phyloP scores from a whole-genome alignment of 305 asterid genomes.

The Fraxinus velutina region DNA sequence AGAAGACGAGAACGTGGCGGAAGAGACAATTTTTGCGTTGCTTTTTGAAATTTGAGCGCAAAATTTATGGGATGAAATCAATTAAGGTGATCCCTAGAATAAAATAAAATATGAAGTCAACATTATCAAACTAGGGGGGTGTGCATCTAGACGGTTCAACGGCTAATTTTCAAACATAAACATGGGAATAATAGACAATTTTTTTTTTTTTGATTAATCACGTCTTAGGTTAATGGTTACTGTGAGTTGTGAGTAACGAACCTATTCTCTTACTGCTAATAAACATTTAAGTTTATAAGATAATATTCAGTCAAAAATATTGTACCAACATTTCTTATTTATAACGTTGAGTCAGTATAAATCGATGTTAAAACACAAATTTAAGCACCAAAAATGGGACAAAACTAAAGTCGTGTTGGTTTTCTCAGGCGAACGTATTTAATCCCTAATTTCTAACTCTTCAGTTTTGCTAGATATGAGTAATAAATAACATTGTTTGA shows the following conservation, averaged over 20 bases:
- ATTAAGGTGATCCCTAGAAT: neutral
- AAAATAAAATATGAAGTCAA: neutral
- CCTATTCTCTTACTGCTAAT: too few species aligned
- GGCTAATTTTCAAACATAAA: neutral
- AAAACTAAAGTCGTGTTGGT: neutral
- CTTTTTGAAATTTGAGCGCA: conserved; percentile 25
- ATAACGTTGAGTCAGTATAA: too few species aligned
- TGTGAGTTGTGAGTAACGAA: too few species aligned
- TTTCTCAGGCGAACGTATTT: too few species aligned
- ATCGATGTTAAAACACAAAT: too few species aligned
- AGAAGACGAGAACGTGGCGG: conserved; percentile 19
- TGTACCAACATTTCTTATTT: too few species aligned
- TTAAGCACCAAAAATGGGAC: neutral
- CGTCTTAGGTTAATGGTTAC: too few species aligned
- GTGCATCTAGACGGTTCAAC: neutral
- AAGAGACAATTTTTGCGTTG: conserved; percentile 13
- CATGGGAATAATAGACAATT: too few species aligned
- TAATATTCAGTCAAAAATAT: too few species aligned
- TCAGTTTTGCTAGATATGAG: neutral
- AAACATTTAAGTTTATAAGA: too few species aligned
- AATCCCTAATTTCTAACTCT: neutral
- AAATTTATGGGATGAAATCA: conserved; percentile 25
- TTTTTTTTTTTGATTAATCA: too few species aligned
- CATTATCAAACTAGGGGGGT: neutral
- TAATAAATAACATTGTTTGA: neutral